Percentiles rank a stretch among this genome's conserved stretches.
phyloP scores from a whole-genome alignment of 495 filamentous ascomycete genomes.

The Aspergillus bertholletiae region DNA sequence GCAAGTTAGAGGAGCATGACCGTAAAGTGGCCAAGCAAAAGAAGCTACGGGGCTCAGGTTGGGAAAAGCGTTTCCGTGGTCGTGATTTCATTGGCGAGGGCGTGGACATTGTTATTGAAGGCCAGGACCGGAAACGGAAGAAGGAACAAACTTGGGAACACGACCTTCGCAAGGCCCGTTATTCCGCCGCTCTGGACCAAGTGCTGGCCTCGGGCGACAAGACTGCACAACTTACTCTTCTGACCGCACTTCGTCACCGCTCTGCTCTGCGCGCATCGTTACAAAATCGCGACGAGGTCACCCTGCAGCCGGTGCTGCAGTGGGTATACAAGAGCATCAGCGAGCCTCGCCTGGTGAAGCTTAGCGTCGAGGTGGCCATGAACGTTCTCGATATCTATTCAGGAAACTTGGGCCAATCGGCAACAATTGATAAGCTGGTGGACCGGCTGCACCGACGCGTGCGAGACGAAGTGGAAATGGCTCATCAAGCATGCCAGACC shows the following conservation, averaged over 20 bases:
- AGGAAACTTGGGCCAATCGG: conserved; percentile 69
- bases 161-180: conserved; percentile 73
- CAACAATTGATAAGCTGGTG: conserved; percentile 66
- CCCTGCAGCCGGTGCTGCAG: conserved; percentile 73
- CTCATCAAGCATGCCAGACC: conserved; percentile 72
- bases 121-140: conserved; percentile 56
- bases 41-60: conserved; percentile 63
- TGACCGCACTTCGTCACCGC: conserved; percentile 82
- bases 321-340: conserved; percentile 79
- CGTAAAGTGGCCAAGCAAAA: conserved; percentile 59
- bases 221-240: conserved; percentile 65
- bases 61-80: conserved; percentile 66
- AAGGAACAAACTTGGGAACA: conserved; percentile 74
- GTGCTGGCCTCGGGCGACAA: conserved; percentile 59
- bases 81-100: conserved; percentile 83
- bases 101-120: conserved; percentile 81
- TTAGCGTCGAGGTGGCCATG: conserved; percentile 76
- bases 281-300: conserved; percentile 74
- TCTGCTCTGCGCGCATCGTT: conserved; percentile 82
- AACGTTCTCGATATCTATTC: conserved; percentile 84
- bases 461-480: conserved; percentile 71
- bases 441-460: conserved; percentile 63
- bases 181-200: conserved; percentile 70
- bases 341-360: conserved; percentile 70
- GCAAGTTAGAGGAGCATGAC: conserved; percentile 68